A percentile compares a stretch with the other conserved stretches of the same genome.
Conservation (phyloP, 139 green algal species). For the Pycnococcus provasolii region DNA sequence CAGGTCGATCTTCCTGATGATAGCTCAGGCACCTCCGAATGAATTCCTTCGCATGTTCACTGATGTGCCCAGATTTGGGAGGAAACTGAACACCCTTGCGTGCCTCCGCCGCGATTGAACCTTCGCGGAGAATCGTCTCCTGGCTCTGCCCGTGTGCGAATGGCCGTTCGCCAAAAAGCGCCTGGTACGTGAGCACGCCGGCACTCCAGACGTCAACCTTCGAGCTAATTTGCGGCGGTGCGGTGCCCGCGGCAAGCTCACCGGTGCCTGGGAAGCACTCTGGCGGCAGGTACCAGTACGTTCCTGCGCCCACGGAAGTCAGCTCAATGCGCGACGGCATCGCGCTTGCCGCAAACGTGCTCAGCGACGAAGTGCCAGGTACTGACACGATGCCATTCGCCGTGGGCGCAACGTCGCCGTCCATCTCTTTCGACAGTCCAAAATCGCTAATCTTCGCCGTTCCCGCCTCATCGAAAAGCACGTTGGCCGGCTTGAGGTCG, state of each 20-base stretch:
- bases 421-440: slow-evolving; percentile 70
- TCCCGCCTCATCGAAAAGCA: slow-evolving; percentile 76
- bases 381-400: too few relatives aligned
- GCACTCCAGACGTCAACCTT: slow-evolving; percentile 90
- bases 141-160: slow-evolving; percentile 51
- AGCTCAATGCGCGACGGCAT: background rate
- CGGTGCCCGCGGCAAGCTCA: slow-evolving; percentile 29
- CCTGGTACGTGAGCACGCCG: slow-evolving; percentile 88
- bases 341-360: background rate
- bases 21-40: slow-evolving; percentile 31
- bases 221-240: slow-evolving; percentile 65
- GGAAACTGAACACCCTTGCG: background rate
- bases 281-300: slow-evolving; percentile 76
- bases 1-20: slow-evolving; percentile 28
- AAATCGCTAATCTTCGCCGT: slow-evolving; percentile 91
- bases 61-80: slow-evolving; percentile 4
- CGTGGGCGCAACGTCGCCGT: background rate
- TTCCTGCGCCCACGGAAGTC: slow-evolving; percentile 55
- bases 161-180: slow-evolving; percentile 80
- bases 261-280: slow-evolving; percentile 55
- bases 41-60: slow-evolving; percentile 30
- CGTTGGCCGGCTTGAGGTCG: slow-evolving; percentile 86
- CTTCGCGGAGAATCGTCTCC: slow-evolving; percentile 37
- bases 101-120: background rate
- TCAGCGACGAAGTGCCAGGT: too few relatives aligned